Evolutionary conservation across 164 flowering plant genomes (phyloP).

Genomic region (Chimonanthus praecox): DNA sequence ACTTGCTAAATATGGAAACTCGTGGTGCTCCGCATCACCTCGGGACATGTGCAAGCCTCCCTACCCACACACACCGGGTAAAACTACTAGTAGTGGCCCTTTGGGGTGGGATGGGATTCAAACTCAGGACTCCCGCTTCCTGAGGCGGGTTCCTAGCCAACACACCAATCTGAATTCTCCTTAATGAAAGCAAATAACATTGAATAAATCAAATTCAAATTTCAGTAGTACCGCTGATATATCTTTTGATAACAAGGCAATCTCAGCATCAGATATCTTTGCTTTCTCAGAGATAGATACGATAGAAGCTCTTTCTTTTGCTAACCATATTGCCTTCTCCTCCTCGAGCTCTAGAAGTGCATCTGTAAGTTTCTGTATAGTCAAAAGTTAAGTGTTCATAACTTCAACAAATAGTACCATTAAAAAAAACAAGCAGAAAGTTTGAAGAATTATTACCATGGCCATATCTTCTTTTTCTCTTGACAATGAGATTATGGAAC

Average conservation of each 20-base stretch:
- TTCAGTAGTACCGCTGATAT: conserved; percentile 48
- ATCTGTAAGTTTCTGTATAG: conserved; percentile 66
- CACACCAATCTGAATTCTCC: background rate
- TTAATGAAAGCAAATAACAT: background rate
- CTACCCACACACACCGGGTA: too few species aligned
- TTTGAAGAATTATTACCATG: conserved; percentile 42
- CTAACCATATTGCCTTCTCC: conserved; percentile 79
- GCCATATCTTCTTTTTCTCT: conserved; percentile 85
- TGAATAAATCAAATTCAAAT: background rate
- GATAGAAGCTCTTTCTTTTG: conserved; percentile 67
- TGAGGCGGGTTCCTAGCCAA: too few species aligned
- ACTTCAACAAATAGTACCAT: background rate
- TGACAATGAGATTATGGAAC: conserved; percentile 31
- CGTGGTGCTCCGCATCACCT: too few species aligned
- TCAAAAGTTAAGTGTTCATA: conserved; percentile 2
- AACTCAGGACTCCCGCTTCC: too few species aligned
- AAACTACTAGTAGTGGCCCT: too few species aligned
- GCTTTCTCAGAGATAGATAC: conserved; percentile 53
- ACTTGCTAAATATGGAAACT: too few species aligned
- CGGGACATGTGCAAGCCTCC: too few species aligned
- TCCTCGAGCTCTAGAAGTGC: conserved; percentile 84
- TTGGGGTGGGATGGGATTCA: too few species aligned
- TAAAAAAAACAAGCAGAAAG: background rate
- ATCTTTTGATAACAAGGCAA: conserved; percentile 37
- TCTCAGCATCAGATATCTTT: conserved; percentile 37